Conservation (phyloP, 805 yeast species). For the Phaffomyces opuntiae region DNA sequence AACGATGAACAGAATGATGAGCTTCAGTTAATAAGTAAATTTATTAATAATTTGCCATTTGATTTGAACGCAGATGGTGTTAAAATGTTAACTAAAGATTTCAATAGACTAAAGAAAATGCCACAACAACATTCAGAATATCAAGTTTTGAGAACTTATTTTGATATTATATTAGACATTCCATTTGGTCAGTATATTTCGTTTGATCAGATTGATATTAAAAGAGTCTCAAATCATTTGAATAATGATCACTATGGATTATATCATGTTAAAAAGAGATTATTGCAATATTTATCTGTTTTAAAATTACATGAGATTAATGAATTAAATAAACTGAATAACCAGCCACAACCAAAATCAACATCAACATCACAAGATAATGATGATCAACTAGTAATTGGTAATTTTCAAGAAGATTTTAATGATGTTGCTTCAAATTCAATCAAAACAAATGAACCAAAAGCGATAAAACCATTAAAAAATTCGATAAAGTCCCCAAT, state of each 20-base stretch:
- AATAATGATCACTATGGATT: conserved; percentile 79
- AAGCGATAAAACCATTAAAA: conserved; percentile 3
- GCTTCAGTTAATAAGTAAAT: conserved; percentile 26
- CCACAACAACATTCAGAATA: conserved; percentile 51
- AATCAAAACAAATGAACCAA: not conserved
- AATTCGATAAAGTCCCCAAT: conserved; percentile 45
- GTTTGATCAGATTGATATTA: conserved; percentile 36
- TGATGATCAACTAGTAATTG: conserved; percentile 17
- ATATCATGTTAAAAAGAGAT: conserved; percentile 62
- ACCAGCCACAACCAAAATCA: not conserved
- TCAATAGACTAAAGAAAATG: conserved; percentile 45
- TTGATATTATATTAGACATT: conserved; percentile 58
- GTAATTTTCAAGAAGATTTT: conserved; percentile 8
- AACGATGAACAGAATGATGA: conserved; percentile 31
- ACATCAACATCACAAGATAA: not conserved
- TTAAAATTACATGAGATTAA: conserved; percentile 42
- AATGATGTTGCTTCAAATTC: too few relatives aligned
- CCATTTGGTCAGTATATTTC: conserved; percentile 42
- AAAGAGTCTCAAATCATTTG: conserved; percentile 45
- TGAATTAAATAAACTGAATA: conserved; percentile 4
- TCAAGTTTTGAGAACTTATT: conserved; percentile 56
- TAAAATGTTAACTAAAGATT: conserved; percentile 40
- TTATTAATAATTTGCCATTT: conserved; percentile 20
- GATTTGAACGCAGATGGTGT: conserved; percentile 35
- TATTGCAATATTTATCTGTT: conserved; percentile 75